Conservation (phyloP, 1,284 basidiomycete species). For the Ganoderma leucocontextum region DNA sequence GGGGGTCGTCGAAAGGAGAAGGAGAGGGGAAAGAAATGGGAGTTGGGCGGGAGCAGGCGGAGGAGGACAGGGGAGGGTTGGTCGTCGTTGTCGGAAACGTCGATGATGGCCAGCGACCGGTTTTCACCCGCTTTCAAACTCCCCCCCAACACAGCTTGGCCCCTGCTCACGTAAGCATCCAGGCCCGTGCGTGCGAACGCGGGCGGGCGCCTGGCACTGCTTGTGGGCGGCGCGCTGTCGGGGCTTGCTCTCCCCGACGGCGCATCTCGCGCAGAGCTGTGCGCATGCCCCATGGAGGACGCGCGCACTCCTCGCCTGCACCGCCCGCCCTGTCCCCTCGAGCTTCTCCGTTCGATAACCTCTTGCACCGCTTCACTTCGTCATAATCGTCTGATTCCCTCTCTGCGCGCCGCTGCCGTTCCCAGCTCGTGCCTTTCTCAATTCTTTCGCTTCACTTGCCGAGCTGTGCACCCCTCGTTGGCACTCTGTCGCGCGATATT, state of each 20-base stretch:
- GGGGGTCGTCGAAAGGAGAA: constrained; percentile 25
- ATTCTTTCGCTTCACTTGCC: background rate
- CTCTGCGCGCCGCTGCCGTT: background rate
- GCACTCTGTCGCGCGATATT: background rate
- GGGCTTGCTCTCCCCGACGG: constrained; percentile 7
- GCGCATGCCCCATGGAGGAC: too few species aligned
- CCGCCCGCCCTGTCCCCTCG: background rate
- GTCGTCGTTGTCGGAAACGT: constrained; percentile 34
- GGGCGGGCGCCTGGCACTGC: constrained; percentile 8
- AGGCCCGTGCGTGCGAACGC: constrained; percentile 39
- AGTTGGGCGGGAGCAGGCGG: constrained; percentile 27
- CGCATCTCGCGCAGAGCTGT: background rate
- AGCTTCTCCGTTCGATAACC: background rate
- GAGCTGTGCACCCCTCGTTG: background rate
- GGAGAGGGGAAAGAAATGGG: constrained; percentile 17
- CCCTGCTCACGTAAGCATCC: constrained; percentile 33
- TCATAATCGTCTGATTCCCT: background rate
- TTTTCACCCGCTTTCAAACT: constrained; percentile 42
- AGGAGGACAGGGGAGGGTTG: constrained; percentile 31
- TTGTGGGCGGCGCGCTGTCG: constrained; percentile 8
- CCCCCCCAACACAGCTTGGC: constrained; percentile 40
- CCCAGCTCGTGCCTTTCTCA: background rate
- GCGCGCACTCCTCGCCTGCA: background rate
- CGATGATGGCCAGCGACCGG: constrained; percentile 40
- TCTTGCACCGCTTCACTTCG: background rate